Percentiles rank a stretch among this genome's conserved stretches.
These are phyloP conservation scores for Fusarium sp. DNA, from an alignment of 2,329 filamentous ascomycete genomes.

Conservation along the genomic window DNA sequence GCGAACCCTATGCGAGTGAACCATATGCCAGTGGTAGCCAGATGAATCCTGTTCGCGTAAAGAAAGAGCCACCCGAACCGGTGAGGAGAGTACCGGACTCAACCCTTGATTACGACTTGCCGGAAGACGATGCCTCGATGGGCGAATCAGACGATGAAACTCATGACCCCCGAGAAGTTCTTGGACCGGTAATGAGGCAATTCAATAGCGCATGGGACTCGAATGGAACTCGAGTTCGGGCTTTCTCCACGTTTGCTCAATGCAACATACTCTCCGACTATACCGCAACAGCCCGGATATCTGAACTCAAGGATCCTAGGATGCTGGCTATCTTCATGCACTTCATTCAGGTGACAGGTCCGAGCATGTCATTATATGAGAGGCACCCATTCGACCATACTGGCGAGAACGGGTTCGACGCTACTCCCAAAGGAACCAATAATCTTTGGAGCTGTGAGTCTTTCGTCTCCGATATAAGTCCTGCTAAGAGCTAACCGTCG, in stretches of 20 bases:
- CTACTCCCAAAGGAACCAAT: conserved; percentile 72
- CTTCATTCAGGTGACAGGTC: conserved; percentile 89
- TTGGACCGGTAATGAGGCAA: conserved; percentile 51
- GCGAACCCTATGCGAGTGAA: conserved; percentile 4
- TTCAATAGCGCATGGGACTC: conserved; percentile 45
- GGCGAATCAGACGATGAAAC: conserved; percentile 70
- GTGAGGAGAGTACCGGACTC: conserved; percentile 10
- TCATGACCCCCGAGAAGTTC: conserved; percentile 52
- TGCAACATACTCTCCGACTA: conserved; percentile 72
- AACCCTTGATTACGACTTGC: conserved; percentile 43
- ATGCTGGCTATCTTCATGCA: conserved; percentile 90
- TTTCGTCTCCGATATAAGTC: not conserved
- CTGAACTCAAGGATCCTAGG: conserved; percentile 82
- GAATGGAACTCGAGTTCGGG: conserved; percentile 58
- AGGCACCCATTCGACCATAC: conserved; percentile 80
- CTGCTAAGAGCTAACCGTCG: conserved; percentile 34
- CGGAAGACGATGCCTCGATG: conserved; percentile 72
- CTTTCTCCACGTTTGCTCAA: conserved; percentile 61
- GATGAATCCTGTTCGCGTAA: conserved; percentile 3
- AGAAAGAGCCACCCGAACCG: conserved; percentile 19
- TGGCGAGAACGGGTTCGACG: conserved; percentile 65
- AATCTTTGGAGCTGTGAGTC: conserved; percentile 72
- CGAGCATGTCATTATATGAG: conserved; percentile 88
- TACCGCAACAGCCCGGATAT: conserved; percentile 71
- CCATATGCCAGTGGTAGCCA: conserved; percentile 20